Base-by-base conservation (phyloP, 2,329 filamentous ascomycete genomes). In the Colletotrichum coccodes region DNA sequence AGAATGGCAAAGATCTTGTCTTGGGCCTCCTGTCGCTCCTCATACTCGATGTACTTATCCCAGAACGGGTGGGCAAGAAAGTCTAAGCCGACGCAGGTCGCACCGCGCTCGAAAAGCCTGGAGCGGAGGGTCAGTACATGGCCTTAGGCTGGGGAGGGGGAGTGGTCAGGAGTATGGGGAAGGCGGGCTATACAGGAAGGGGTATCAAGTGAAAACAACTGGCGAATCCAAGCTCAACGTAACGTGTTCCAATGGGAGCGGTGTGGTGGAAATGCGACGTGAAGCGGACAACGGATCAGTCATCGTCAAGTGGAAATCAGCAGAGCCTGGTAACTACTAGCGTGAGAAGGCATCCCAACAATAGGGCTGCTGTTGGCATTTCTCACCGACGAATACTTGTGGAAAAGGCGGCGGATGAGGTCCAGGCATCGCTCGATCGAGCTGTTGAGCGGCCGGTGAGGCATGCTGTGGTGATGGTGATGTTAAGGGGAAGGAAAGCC, bases 1-100 rank as follows among this genome's bases (percentile, higher is more conserved):
- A 97, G 87, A 64, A 99, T 94, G 46, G 89, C 90, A 74, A 97
- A 97, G 62, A 98, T 93, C 75, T 90, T 94, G 71, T 97, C 93
- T 16, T 92, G 89, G 0, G 92, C 90, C 75, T 97, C 94, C 70
- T 95, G 86, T 2, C 95, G 92, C 78, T 98, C 95, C 79, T 98
- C 96, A 76, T 97, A 98, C 78, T 98, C 96, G 72, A 99, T 90
- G 77, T 97, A 99, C 82, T 97, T 98, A 80, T 99, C 96, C 96
- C 96, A 99, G 83, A 99, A 98, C 1, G 94, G 94, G 78, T 98
- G 94, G 2, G 95, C 92, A 34, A 97, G 86, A 77, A 97, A 99
- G 81, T 99, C 96, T 21, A 98, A 87, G 18, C 96, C 96, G 46
- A 97, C 94, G 75, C 89, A 91, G 34, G 88, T 87, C 32, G 94